These are phyloP conservation scores for Alopecurus myosuroides DNA, from an alignment of 176 grass and related monocot genomes.

Conservation along the genomic window DNA sequence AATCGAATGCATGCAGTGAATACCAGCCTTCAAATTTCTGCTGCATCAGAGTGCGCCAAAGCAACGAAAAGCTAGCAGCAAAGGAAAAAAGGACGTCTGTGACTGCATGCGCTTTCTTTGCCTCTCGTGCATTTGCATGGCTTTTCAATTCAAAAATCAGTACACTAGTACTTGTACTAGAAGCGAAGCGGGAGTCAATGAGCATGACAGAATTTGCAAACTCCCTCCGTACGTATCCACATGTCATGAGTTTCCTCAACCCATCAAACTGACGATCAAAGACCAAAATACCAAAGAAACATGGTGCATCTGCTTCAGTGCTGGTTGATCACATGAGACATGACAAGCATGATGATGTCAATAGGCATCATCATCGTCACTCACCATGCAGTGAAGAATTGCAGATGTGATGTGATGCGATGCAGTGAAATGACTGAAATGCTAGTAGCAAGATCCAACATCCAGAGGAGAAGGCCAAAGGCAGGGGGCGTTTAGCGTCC, in stretches of 20 bases:
- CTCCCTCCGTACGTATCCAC: neutral
- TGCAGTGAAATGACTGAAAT: neutral
- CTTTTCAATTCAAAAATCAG: neutral
- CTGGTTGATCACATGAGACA: neutral
- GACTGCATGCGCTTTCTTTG: conserved; percentile 9
- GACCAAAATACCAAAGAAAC: neutral
- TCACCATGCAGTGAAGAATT: neutral
- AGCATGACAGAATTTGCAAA: neutral
- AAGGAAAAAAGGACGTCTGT: neutral
- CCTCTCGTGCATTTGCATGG: neutral
- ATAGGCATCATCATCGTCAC: neutral
- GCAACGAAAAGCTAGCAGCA: conserved; percentile 15
- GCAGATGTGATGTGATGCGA: neutral
- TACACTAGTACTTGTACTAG: neutral
- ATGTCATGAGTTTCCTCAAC: neutral
- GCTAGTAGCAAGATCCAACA: neutral
- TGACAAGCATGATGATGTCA: conserved; percentile 3
- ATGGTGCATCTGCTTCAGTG: neutral
- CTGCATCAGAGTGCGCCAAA: conserved; percentile 10
- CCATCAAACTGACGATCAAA: neutral
- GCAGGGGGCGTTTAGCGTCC: conserved; percentile 20
- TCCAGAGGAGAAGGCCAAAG: neutral
- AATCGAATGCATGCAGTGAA: conserved; percentile 83
- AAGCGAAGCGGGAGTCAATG: neutral
- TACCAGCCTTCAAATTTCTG: neutral